phyloP scores from a whole-genome alignment of 75 land plant species.

The Sequoia sempervirens region DNA sequence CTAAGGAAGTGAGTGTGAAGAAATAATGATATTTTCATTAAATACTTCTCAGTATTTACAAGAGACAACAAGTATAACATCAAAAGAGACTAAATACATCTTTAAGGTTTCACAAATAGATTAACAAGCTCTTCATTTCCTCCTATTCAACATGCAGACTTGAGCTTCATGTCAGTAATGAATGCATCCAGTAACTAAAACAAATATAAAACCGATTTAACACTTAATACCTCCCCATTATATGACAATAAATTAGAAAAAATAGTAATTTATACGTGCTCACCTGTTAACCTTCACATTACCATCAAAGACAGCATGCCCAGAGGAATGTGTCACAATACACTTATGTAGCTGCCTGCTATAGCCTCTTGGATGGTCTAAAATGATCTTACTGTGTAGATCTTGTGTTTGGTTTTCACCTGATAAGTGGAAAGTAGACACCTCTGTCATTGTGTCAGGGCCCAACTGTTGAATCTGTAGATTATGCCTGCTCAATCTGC shows the following conservation, averaged over 20 bases:
- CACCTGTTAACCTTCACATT: conserved; percentile 94
- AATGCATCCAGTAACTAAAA: background rate
- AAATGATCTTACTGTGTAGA: conserved; percentile 74
- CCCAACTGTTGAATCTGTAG: conserved; percentile 86
- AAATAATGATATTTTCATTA: background rate
- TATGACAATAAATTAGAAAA: conserved; percentile 1
- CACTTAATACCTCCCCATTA: background rate
- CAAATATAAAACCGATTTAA: background rate
- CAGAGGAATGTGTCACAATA: conserved; percentile 71
- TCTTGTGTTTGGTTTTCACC: conserved; percentile 77
- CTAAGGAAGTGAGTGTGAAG: background rate
- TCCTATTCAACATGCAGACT: background rate
- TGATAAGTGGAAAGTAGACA: conserved; percentile 68
- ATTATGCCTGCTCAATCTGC: conserved; percentile 89
- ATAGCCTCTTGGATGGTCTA: conserved; percentile 86
- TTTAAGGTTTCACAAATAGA: background rate
- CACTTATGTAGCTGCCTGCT: conserved; percentile 90
- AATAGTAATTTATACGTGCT: background rate
- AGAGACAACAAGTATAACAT: background rate
- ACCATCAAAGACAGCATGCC: conserved; percentile 95
- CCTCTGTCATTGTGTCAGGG: conserved; percentile 82
- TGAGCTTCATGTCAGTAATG: background rate
- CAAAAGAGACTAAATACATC: background rate
- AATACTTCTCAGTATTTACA: background rate
- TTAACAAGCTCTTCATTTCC: background rate